Evolutionary conservation across 352 stramenopile genomes (phyloP).

Genomic region (Phytophthora syringae): DNA sequence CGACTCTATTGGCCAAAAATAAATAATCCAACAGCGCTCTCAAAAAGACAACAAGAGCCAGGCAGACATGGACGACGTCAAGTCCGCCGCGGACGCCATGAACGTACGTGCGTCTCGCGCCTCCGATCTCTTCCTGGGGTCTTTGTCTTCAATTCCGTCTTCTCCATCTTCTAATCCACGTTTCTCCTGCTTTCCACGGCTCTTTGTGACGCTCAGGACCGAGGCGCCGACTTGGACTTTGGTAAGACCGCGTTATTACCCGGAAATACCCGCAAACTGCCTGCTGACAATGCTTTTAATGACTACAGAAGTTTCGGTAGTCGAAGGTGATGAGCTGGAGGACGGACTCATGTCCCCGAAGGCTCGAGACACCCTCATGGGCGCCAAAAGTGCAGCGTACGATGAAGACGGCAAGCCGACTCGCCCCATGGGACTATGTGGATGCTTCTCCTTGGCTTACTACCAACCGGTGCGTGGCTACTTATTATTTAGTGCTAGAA

Average conservation of each 20-base stretch:
- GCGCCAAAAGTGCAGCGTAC: slow-evolving; percentile 44
- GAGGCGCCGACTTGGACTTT: slow-evolving; percentile 73
- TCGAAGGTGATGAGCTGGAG: slow-evolving; percentile 75
- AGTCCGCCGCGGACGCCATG: slow-evolving; percentile 57
- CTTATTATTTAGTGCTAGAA: background rate
- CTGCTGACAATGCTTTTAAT: slow-evolving; percentile 5
- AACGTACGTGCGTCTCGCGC: slow-evolving; percentile 44
- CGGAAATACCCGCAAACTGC: background rate
- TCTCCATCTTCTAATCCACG: slow-evolving; percentile 1
- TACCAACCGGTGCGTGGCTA: slow-evolving; percentile 78
- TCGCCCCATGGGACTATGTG: slow-evolving; percentile 59
- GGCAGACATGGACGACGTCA: slow-evolving; percentile 45
- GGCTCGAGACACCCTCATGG: slow-evolving; percentile 69
- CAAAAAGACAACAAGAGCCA: slow-evolving; percentile 18
- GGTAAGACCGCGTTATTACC: slow-evolving; percentile 34
- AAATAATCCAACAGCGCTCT: slow-evolving; percentile 12
- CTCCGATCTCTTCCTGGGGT: background rate
- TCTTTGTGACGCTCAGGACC: slow-evolving; percentile 51
- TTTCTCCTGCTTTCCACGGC: slow-evolving; percentile 1
- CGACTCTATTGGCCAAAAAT: slow-evolving; percentile 36
- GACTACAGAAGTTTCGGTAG: slow-evolving; percentile 74
- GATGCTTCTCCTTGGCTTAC: slow-evolving; percentile 83
- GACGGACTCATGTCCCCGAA: slow-evolving; percentile 80
- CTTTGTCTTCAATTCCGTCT: background rate
- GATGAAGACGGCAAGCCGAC: slow-evolving; percentile 46